phyloP scores from a whole-genome alignment of 2,329 filamentous ascomycete species.

The Sclerotinia trifoliorum region DNA sequence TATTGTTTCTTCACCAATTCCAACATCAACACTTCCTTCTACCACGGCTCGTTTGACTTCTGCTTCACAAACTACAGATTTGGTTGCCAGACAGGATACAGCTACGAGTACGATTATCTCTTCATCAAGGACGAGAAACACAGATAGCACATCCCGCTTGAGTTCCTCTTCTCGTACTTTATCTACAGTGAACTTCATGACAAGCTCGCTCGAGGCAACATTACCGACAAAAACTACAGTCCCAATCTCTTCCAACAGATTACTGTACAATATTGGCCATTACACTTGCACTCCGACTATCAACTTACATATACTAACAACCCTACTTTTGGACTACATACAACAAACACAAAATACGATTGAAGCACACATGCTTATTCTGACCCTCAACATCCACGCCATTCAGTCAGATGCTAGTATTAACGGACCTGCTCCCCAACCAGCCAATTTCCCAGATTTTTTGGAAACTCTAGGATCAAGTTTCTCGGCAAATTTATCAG shows the following conservation, averaged over 20 bases:
- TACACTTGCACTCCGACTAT: slow-evolving; percentile 55
- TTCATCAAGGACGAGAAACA: not conserved
- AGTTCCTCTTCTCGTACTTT: not conserved
- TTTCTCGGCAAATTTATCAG: slow-evolving; percentile 48
- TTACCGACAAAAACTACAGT: slow-evolving; percentile 27
- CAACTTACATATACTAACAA: slow-evolving; percentile 50
- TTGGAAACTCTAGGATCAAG: slow-evolving; percentile 48
- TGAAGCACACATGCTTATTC: slow-evolving; percentile 51
- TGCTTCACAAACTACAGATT: slow-evolving; percentile 1
- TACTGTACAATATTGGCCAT: slow-evolving; percentile 49
- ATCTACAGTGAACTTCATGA: slow-evolving; percentile 1
- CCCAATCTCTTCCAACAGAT: slow-evolving; percentile 31
- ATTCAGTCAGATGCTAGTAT: slow-evolving; percentile 48
- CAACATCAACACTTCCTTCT: slow-evolving; percentile 28
- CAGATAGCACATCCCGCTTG: not conserved
- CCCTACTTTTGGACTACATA: slow-evolving; percentile 54
- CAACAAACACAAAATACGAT: slow-evolving; percentile 52
- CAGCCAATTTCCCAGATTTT: slow-evolving; percentile 46
- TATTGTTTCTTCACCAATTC: not conserved
- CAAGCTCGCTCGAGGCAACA: slow-evolving; percentile 29
- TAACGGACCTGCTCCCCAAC: slow-evolving; percentile 44
- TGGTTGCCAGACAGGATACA: slow-evolving; percentile 4
- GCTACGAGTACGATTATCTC: not conserved
- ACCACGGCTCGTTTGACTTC: slow-evolving; percentile 18
- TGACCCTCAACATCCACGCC: slow-evolving; percentile 60